These are phyloP conservation scores for Hyaloscypha hepaticicola DNA, from an alignment of 495 filamentous ascomycete species.

Conservation along the genomic window DNA sequence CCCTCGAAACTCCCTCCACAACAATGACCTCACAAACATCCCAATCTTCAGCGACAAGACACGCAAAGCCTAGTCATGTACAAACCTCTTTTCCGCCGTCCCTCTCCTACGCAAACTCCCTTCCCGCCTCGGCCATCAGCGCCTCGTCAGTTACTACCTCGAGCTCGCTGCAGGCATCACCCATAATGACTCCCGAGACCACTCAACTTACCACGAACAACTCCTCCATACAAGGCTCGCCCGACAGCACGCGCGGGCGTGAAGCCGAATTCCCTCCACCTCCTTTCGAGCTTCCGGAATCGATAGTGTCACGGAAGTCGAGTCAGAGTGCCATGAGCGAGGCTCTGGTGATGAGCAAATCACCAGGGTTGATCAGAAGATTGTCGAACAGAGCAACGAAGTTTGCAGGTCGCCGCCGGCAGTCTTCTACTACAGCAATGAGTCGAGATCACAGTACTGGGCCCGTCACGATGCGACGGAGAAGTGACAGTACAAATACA, in stretches of 20 bases:
- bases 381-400: slow-evolving; percentile 30
- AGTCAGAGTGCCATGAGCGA: slow-evolving; percentile 53
- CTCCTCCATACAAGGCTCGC: slow-evolving; percentile 51
- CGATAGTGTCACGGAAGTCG: slow-evolving; percentile 41
- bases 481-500: slow-evolving; percentile 81
- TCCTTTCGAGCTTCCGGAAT: slow-evolving; percentile 56
- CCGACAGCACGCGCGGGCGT: slow-evolving; percentile 51
- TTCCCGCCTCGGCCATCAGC: slow-evolving; percentile 29
- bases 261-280: slow-evolving; percentile 38
- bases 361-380: slow-evolving; percentile 40
- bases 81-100: slow-evolving; percentile 25
- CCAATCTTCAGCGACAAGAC: slow-evolving; percentile 15
- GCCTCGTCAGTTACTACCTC: slow-evolving; percentile 29
- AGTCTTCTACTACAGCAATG: slow-evolving; percentile 68
- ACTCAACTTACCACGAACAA: slow-evolving; percentile 33
- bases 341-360: slow-evolving; percentile 48
- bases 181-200: slow-evolving; percentile 31
- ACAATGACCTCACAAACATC: slow-evolving; percentile 10
- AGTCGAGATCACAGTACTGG: slow-evolving; percentile 84
- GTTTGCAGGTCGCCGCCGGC: slow-evolving; percentile 49
- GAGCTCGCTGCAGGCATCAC: slow-evolving; percentile 28
- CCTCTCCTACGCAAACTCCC: slow-evolving; percentile 20
- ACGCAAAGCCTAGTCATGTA: slow-evolving; percentile 29
- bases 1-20: not conserved
- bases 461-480: slow-evolving; percentile 79